These are phyloP conservation scores for Pythium folliculosum DNA, from an alignment of 352 stramenopile genomes.

Conservation along the genomic window DNA sequence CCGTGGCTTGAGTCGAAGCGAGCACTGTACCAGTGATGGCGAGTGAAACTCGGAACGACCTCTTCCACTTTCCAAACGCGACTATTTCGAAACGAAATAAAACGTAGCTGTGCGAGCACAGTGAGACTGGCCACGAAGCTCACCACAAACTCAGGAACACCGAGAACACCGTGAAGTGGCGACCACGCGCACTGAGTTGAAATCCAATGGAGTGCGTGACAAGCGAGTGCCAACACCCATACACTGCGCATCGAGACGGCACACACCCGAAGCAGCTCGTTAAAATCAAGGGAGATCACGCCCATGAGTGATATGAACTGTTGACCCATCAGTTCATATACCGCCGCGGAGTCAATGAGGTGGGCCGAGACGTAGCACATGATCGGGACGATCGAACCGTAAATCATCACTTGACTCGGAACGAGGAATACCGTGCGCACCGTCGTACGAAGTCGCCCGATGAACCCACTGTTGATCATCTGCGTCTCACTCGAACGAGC, in stretches of 20 bases:
- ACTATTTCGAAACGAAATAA: slow-evolving; percentile 8
- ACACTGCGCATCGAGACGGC: slow-evolving; percentile 37
- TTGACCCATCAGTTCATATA: slow-evolving; percentile 30
- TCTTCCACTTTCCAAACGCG: slow-evolving; percentile 13
- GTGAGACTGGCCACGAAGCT: slow-evolving; percentile 28
- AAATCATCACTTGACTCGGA: slow-evolving; percentile 38
- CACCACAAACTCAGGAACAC: slow-evolving; percentile 30
- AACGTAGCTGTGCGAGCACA: slow-evolving; percentile 15
- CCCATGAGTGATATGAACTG: slow-evolving; percentile 28
- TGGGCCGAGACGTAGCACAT: slow-evolving; percentile 37
- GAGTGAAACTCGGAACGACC: neutral
- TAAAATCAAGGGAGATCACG: slow-evolving; percentile 12
- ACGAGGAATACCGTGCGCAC: slow-evolving; percentile 31
- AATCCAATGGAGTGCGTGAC: slow-evolving; percentile 21
- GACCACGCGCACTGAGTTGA: slow-evolving; percentile 17
- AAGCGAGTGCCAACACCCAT: slow-evolving; percentile 26
- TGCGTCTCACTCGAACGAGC: slow-evolving; percentile 4
- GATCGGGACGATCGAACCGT: slow-evolving; percentile 38
- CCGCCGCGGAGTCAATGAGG: slow-evolving; percentile 27
- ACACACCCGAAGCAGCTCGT: slow-evolving; percentile 23
- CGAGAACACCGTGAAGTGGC: slow-evolving; percentile 18
- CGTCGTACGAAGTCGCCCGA: neutral
- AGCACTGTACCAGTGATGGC: neutral
- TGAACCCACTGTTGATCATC: neutral
- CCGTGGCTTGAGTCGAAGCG: slow-evolving; percentile 6